Base-by-base conservation (phyloP, 140 eudicot species). In the Flaveria floridana region DNA sequence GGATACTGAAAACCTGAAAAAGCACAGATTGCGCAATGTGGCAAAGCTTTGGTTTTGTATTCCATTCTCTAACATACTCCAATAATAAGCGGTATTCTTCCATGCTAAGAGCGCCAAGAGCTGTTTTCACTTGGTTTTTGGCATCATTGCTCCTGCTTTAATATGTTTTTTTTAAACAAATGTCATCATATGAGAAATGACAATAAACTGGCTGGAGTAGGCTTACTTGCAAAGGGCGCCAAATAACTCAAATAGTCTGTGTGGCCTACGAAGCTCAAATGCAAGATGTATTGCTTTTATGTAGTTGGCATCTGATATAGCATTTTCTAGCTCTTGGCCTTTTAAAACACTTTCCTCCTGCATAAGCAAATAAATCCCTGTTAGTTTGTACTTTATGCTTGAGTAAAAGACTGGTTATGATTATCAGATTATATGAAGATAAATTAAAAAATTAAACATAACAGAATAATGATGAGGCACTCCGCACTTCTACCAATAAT, bases 41-140 rank as follows among this genome's bases (percentile, higher is more conserved):
- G 57, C 99, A 94, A 13, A 94, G 78, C 71, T 90, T 90, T 13
- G 99, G 97, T 77, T 90, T 94, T 16, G 97, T 85, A 46, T 90
- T 94, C 99, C 99, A 94, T 78, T 90, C 99, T 68, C 99, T 77
- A 39, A 94, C 68, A 79, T 90, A 94, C 74, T 94, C 96, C 76
- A 94, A 71, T 76, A 94, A 86, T 28, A 63, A 76, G 28, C 65
- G 84, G 65, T 81, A 73, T 41, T 94, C 89, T 57, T 90, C 96
- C 55, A 77, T 87, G 75, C 83, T 86, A 70, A 94, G 85, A 72
- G 74, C 86, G 18, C 68, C 57, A 26, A 94, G 86, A 77, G 96
- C 95, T 70, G 83, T 78, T 26, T 75, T 86, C 20, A 94, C 78
- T 67, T 82, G 81, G 64, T 71, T 82, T 44, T 79, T 82, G 1